Evolutionary conservation across 2,329 filamentous ascomycete genomes (phyloP).

Genomic region (Penicillium sp.): DNA sequence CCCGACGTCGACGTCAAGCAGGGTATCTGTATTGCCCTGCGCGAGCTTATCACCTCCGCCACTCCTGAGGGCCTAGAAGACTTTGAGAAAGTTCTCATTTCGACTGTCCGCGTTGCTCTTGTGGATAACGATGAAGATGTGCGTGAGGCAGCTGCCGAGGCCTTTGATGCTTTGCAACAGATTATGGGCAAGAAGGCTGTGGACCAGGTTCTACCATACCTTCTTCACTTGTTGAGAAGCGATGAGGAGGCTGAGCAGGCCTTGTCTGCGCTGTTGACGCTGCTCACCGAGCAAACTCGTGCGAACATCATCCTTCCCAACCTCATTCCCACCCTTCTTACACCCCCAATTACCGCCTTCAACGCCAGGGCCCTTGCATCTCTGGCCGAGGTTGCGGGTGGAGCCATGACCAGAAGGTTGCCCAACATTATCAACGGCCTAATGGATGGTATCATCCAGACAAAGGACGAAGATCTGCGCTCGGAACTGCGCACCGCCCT

Average conservation of each 20-base stretch:
- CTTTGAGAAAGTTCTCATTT: conserved; percentile 92
- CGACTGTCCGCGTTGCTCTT: conserved; percentile 87
- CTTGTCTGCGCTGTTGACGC: conserved; percentile 84
- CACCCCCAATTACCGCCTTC: conserved; percentile 87
- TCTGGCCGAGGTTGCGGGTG: conserved; percentile 83
- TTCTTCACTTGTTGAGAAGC: conserved; percentile 83
- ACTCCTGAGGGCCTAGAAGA: conserved; percentile 86
- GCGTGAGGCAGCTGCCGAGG: conserved; percentile 91
- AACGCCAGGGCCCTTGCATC: conserved; percentile 94
- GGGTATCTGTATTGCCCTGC: conserved; percentile 93
- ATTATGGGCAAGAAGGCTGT: conserved; percentile 92
- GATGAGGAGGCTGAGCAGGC: conserved; percentile 90
- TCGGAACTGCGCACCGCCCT: conserved; percentile 77
- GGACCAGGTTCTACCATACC: conserved; percentile 89
- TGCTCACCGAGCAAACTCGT: conserved; percentile 88
- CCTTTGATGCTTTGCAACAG: conserved; percentile 92
- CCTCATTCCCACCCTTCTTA: conserved; percentile 88
- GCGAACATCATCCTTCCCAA: conserved; percentile 97
- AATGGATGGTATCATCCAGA: conserved; percentile 82
- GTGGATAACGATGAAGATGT: conserved; percentile 89
- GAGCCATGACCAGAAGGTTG: conserved; percentile 85
- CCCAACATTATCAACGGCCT: conserved; percentile 89
- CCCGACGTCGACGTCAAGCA: conserved; percentile 92
- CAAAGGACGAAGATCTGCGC: conserved; percentile 71
- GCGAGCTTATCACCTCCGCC: conserved; percentile 88